Evolutionary conservation across 257 asterid genomes (phyloP), one percentile per base, ranked within the genome.

Genomic region (Solanum ossicruentum): DNA sequence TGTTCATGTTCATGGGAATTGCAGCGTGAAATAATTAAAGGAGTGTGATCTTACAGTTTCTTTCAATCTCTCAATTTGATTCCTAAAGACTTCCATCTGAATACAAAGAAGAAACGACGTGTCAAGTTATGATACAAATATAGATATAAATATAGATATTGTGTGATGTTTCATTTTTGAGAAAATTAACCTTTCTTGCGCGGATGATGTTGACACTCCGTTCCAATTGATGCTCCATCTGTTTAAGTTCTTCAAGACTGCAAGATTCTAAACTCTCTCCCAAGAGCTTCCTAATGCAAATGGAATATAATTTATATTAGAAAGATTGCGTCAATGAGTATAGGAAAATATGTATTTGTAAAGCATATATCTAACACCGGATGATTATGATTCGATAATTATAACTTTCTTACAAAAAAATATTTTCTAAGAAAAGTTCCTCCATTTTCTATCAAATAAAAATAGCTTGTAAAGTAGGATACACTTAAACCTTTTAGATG

Each of bases 71-170:
- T 90, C 88, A 83, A 93, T 91, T 86, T 93, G 97, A 81, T 95
- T 94, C 85, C 87, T 89, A 91, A 89, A 93, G 6, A 93, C 92
- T 89, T 93, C 94, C 93, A 93, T 91, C 99, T 96, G 87, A n/a
- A 85, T 41, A 56, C 23, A 20, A 32, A 80, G 65, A 45, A 15
- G 18, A 32, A 80, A 36, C 15, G 71, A 36, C 32, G 26, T 47
- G 21, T 58, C 56, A n/a, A 39, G 73, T 21, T 7, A 10, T 86
- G 41, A 41, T 23, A 57, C 10, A 18, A 10, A 18, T 18, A 17
- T 55, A 56, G 54, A 11, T 49, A 6, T 58, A 51, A 5, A 57
- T 57, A 58, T 58, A 58, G 28, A n/a, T 58, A 81, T 2, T 5
- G 61, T 28, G 20, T 32, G 60, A 73, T 18, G 18, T 18, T 60